These are phyloP conservation scores for Blastobotrys persicus DNA, from an alignment of 1,139 yeast genomes.

Conservation along the genomic window DNA sequence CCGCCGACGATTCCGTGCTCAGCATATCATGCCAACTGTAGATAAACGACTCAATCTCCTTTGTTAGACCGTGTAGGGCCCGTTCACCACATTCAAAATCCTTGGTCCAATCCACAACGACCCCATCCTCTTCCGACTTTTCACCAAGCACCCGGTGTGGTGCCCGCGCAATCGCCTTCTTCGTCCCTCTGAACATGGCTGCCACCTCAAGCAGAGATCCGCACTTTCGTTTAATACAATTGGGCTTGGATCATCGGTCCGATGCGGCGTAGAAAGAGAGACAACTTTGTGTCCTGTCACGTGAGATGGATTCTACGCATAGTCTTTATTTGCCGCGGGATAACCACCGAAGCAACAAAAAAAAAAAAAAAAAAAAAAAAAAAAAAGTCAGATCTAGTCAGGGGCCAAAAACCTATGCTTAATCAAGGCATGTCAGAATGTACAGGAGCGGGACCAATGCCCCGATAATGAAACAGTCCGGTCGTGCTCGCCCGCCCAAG, in stretches of 20 bases:
- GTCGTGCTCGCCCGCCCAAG: too few species aligned
- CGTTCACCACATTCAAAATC: slow-evolving; percentile 47
- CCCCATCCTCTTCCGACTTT: slow-evolving; percentile 47
- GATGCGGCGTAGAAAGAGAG: background rate
- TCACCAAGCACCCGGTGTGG: slow-evolving; percentile 37
- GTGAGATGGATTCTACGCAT: too few species aligned
- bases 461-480: too few species aligned
- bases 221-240: background rate
- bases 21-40: slow-evolving; percentile 44
- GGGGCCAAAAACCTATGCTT: too few species aligned
- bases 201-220: background rate
- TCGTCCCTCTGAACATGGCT: slow-evolving; percentile 37
- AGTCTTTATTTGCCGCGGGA: slow-evolving; percentile 11
- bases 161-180: slow-evolving; percentile 39
- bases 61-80: slow-evolving; percentile 45
- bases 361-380: too few species aligned
- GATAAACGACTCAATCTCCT: slow-evolving; percentile 40
- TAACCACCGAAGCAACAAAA: too few species aligned
- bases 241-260: background rate
- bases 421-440: too few species aligned
- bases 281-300: too few species aligned
- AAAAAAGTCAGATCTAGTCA: too few species aligned
- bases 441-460: too few species aligned
- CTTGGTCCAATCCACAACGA: slow-evolving; percentile 48
- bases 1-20: slow-evolving; percentile 38